phyloP scores from a whole-genome alignment of 2,329 filamentous ascomycete genomes.

The Cercospora sp. region DNA sequence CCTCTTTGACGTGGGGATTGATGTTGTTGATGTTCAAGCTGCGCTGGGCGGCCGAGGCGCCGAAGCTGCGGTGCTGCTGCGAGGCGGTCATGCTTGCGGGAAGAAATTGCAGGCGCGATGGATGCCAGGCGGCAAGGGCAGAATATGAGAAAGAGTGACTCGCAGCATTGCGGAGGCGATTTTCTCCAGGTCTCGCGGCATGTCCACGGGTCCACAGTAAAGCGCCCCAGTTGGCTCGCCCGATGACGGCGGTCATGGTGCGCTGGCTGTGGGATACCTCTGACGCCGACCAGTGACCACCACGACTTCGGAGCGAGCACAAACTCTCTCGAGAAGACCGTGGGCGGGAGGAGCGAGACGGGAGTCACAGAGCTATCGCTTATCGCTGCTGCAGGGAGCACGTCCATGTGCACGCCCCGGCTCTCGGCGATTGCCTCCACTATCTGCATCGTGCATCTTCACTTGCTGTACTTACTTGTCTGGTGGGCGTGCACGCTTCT shows the following conservation, averaged over 20 bases:
- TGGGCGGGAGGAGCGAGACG: neutral
- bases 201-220: neutral
- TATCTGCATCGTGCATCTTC: neutral
- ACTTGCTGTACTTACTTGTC: neutral
- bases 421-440: neutral
- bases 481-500: too few relatives aligned
- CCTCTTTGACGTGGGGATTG: slow-evolving; percentile 82
- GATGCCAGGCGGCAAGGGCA: neutral
- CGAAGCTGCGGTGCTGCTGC: slow-evolving; percentile 29
- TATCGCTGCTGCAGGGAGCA: slow-evolving; percentile 2
- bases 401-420: neutral
- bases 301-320: neutral
- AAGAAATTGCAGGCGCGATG: neutral
- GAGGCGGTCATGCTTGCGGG: slow-evolving; percentile 23
- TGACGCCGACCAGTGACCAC: neutral
- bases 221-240: too few relatives aligned
- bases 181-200: neutral
- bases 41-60: slow-evolving; percentile 18
- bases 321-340: neutral
- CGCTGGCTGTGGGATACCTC: too few relatives aligned
- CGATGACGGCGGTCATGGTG: too few relatives aligned
- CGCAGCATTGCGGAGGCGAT: neutral
- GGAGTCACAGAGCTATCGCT: neutral
- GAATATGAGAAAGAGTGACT: neutral
- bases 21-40: slow-evolving; percentile 77